Evolutionary conservation across 2,329 filamentous ascomycete species (phyloP), one percentile per base, ranked within the genome.

Genomic region (Paracamarosporium sp.): DNA sequence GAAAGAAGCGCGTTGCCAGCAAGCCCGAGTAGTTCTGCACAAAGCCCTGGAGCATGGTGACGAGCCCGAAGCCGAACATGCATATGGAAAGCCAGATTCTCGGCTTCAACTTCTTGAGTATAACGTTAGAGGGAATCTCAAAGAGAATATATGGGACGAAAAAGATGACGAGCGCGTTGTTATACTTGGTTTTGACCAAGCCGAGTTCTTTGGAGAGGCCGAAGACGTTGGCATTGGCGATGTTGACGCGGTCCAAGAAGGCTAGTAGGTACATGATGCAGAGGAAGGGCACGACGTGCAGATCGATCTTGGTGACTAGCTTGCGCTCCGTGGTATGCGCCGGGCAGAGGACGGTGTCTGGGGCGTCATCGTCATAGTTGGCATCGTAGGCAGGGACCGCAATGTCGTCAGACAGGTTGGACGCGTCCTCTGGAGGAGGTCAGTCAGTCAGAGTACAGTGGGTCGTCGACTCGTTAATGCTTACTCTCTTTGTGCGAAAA

Each of bases 61-160:
- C 66, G 22, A 96, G 79, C 9, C 92, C 91, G 65, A 96, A 97
- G 56, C 86, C 79, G 63, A 94, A 90, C 90, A 96, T 96, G 79
- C 93, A 96, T 51, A 86, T 72, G 4, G 89, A 88, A 24, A 96
- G 75, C 83, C 83, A 85, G 24, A 84, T 65, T 59, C 82, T 79
- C 0, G 83, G 83, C 62, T 79, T 81, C 59, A 85, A 76, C 53
- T 79, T 80, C 69, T 84, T 84, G 46, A 85, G 72, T 2, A 85
- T 61, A 17, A 85, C 71, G 53, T 85, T 85, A 25, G 78, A 81
- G 0, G 83, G 83, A 22, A 85, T 83, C 57, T 85, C 82, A 58
- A 83, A 81, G 2, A 84, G 68, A n/a, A 84, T 75, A 53, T 84
- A 83, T 0, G 80, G 79, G 6, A 84, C 80, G 68, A 84, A 85